Conservation (phyloP, 805 yeast species). For the Saccharomyces jurei region DNA sequence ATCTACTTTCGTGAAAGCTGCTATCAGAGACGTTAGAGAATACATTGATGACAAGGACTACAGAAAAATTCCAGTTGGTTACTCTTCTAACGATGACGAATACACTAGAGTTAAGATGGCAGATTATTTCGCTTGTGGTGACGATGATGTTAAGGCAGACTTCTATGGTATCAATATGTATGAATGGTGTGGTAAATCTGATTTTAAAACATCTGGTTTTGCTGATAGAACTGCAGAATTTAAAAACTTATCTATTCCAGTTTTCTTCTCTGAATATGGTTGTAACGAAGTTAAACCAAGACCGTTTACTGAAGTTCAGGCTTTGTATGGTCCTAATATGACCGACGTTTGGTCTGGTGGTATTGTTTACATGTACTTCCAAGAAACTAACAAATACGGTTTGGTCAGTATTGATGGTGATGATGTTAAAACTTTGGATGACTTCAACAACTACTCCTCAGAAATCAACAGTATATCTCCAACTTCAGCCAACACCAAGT, state of each 20-base stretch:
- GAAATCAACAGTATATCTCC: slow-evolving; percentile 51
- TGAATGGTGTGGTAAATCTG: slow-evolving; percentile 75
- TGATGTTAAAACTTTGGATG: slow-evolving; percentile 51
- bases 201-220: slow-evolving; percentile 57
- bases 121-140: slow-evolving; percentile 73
- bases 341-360: slow-evolving; percentile 87
- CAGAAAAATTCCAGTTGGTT: slow-evolving; percentile 71
- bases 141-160: slow-evolving; percentile 54
- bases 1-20: slow-evolving; percentile 78
- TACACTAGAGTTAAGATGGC: slow-evolving; percentile 60
- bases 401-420: slow-evolving; percentile 46
- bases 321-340: slow-evolving; percentile 60
- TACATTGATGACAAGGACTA: slow-evolving; percentile 56
- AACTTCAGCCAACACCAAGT: slow-evolving; percentile 37
- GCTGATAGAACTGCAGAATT: slow-evolving; percentile 55
- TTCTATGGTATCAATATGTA: slow-evolving; percentile 86
- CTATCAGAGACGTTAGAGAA: slow-evolving; percentile 66
- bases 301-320: slow-evolving; percentile 60
- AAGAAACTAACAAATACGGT: slow-evolving; percentile 71
- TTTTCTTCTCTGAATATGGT: slow-evolving; percentile 78
- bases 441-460: slow-evolving; percentile 54
- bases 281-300: slow-evolving; percentile 67
- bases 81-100: slow-evolving; percentile 71
- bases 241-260: slow-evolving; percentile 57
- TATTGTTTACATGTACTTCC: slow-evolving; percentile 78